These are phyloP conservation scores for Blastocystis sp. DNA, from an alignment of 352 stramenopile genomes.

Conservation along the genomic window DNA sequence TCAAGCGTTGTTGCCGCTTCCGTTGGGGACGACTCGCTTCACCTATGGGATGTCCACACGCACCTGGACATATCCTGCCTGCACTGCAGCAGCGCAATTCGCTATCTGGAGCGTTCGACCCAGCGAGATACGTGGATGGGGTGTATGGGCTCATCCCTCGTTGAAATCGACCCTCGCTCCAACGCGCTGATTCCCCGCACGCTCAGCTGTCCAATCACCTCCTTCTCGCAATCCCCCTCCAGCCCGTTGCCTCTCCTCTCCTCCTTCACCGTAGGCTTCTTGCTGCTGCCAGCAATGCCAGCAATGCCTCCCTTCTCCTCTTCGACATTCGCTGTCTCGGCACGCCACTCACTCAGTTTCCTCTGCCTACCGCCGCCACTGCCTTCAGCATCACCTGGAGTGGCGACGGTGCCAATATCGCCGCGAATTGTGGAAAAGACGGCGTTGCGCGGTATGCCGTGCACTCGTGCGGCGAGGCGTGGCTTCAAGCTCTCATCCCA, in stretches of 20 bases:
- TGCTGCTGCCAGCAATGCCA: background rate
- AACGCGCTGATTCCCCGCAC: background rate
- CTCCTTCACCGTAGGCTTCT: slow-evolving; percentile 10
- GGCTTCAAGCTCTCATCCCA: background rate
- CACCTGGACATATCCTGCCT: slow-evolving; percentile 15
- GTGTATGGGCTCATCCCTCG: background rate
- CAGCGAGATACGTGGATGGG: slow-evolving; percentile 8
- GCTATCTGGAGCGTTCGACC: slow-evolving; percentile 10
- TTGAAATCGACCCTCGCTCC: background rate
- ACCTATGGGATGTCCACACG: slow-evolving; percentile 24
- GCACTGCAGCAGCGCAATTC: background rate
- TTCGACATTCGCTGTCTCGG: slow-evolving; percentile 8
- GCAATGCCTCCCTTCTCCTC: background rate
- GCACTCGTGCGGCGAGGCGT: background rate
- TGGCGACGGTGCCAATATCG: background rate
- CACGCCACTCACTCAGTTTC: background rate
- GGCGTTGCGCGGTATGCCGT: background rate
- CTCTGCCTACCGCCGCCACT: background rate
- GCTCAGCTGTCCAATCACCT: background rate
- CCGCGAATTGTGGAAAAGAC: background rate
- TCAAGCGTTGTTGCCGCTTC: slow-evolving; percentile 14
- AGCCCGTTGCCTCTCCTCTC: background rate
- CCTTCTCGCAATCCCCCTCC: slow-evolving; percentile 8
- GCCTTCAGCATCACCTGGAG: slow-evolving; percentile 15
- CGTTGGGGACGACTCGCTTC: slow-evolving; percentile 25